These are phyloP conservation scores for Zygoascus tannicola DNA, from an alignment of 805 yeast genomes.

Conservation along the genomic window DNA sequence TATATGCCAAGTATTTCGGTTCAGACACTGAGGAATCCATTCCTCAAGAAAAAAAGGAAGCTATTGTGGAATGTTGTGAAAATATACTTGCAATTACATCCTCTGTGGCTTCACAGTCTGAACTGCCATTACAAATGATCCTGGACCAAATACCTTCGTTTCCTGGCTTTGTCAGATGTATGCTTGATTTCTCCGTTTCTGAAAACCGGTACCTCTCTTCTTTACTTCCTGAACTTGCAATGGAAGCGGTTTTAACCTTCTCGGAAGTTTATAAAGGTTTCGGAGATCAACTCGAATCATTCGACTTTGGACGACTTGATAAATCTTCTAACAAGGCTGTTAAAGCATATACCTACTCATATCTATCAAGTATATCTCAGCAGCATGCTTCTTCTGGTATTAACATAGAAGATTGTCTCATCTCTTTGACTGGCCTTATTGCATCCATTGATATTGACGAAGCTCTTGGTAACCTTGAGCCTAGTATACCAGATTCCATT, in stretches of 20 bases:
- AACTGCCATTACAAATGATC: constrained; percentile 44
- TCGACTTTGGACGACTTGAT: not conserved
- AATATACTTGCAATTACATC: constrained; percentile 61
- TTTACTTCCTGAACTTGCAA: constrained; percentile 15
- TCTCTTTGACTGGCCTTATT: not conserved
- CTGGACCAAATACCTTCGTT: constrained; percentile 18
- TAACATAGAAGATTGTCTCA: not conserved
- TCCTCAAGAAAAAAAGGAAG: constrained; percentile 33
- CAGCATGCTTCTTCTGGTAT: not conserved
- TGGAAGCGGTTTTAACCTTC: constrained; percentile 25
- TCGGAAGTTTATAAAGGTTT: constrained; percentile 23
- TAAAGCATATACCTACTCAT: not conserved
- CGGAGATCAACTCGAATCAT: constrained; percentile 6
- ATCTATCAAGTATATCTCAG: not conserved
- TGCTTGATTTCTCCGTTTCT: constrained; percentile 6
- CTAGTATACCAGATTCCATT: constrained; percentile 3
- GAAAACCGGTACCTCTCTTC: not conserved
- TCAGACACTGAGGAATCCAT: constrained; percentile 19
- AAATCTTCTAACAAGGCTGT: not conserved
- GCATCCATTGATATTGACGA: constrained; percentile 7
- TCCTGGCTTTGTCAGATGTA: constrained; percentile 10
- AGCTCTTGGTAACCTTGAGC: constrained; percentile 18
- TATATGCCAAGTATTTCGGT: not conserved
- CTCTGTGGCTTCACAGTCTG: constrained; percentile 52
- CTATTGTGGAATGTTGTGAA: constrained; percentile 60